Evolutionary conservation across 371 early-diverging fungal species (phyloP).

Genomic region (Rhizomucor miehei): DNA sequence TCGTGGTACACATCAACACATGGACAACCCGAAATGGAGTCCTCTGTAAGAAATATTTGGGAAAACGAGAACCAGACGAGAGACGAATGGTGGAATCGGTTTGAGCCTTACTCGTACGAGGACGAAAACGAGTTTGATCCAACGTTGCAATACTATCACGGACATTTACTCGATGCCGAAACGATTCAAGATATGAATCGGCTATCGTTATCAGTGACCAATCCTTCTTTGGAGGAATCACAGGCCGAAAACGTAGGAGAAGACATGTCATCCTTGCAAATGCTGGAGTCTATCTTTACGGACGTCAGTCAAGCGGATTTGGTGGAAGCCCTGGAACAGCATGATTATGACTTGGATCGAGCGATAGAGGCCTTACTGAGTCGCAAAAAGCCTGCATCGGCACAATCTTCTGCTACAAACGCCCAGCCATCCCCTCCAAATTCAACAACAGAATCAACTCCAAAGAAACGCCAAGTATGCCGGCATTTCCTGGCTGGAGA

Average conservation of each 20-base stretch:
- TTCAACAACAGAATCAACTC: conserved; percentile 8
- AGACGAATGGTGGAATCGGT: conserved; percentile 15
- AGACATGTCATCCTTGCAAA: conserved; percentile 57
- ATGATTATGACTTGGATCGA: conserved; percentile 53
- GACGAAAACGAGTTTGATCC: conserved; percentile 49
- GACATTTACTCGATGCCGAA: conserved; percentile 29
- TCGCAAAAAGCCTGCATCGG: conserved; percentile 4
- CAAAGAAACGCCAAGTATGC: conserved; percentile 58
- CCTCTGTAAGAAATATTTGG: conserved; percentile 12
- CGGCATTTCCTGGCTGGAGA: conserved; percentile 75
- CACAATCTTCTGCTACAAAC: conserved; percentile 9
- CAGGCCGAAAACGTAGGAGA: conserved; percentile 38
- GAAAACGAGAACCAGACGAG: not conserved
- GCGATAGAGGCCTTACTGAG: conserved; percentile 32
- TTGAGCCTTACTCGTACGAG: conserved; percentile 24
- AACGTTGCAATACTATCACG: conserved; percentile 40
- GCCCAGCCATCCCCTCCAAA: not conserved
- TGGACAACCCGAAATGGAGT: not conserved
- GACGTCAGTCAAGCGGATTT: conserved; percentile 47
- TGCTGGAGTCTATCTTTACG: conserved; percentile 51
- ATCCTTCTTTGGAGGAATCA: conserved; percentile 34
- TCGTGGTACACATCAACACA: no score
- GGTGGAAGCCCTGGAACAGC: conserved; percentile 33
- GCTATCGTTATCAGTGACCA: conserved; percentile 23
- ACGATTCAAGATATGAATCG: conserved; percentile 39